These are phyloP conservation scores for Mycena crocata DNA, from an alignment of 768 basidiomycete species.

Conservation along the genomic window DNA sequence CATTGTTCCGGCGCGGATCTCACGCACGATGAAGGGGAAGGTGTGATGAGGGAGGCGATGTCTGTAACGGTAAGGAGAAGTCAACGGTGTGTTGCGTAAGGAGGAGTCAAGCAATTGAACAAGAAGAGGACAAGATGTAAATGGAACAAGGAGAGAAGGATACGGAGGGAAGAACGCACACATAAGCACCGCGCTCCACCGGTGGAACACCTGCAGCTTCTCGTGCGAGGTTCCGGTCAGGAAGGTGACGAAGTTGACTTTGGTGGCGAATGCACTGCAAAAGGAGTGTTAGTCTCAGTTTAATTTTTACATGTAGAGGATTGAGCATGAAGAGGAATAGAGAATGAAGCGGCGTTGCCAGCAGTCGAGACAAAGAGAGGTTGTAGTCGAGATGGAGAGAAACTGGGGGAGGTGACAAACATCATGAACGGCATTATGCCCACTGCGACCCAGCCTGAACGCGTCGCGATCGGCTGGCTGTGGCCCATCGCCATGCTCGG, in stretches of 20 bases:
- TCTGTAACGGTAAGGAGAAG: too few relatives aligned
- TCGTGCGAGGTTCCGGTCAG: constrained; percentile 48
- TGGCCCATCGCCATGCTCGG: constrained; percentile 43
- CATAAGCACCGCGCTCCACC: constrained; percentile 47
- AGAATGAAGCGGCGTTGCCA: too few relatives aligned
- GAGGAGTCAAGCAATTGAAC: too few relatives aligned
- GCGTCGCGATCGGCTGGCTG: constrained; percentile 41
- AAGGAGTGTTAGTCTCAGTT: too few relatives aligned
- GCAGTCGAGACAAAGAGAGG: too few relatives aligned
- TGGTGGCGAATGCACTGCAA: constrained; percentile 44
- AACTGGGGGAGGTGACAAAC: constrained; percentile 24
- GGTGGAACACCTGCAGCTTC: constrained; percentile 50
- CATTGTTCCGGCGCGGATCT: constrained; percentile 38
- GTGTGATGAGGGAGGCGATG: constrained; percentile 47
- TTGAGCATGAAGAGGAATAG: too few relatives aligned
- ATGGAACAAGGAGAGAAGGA: too few relatives aligned
- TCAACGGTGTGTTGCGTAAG: too few relatives aligned
- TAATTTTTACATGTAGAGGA: too few relatives aligned
- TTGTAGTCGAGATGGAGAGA: not conserved
- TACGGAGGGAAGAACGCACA: too few relatives aligned
- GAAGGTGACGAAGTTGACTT: constrained; percentile 45
- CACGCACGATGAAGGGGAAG: constrained; percentile 45
- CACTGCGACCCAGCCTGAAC: constrained; percentile 47
- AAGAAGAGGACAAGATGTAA: too few relatives aligned
- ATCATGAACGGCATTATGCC: constrained; percentile 50